phyloP scores from a whole-genome alignment of 2,329 filamentous ascomycete genomes.

The Rachicladosporium sp. region DNA sequence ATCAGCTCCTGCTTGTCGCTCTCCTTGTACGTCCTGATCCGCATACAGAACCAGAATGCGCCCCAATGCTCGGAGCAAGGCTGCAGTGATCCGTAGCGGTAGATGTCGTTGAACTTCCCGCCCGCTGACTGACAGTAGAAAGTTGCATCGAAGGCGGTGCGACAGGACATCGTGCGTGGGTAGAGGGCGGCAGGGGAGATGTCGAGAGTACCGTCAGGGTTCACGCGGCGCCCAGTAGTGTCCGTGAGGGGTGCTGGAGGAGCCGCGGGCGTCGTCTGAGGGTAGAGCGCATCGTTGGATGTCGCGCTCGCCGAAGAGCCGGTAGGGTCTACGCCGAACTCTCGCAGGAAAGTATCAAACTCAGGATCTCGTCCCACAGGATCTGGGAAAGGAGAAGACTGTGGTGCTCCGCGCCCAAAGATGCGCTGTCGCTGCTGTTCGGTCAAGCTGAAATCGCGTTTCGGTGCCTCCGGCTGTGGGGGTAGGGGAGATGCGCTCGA shows the following conservation, averaged over 20 bases:
- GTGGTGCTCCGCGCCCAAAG: conserved; percentile 15
- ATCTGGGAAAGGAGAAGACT: conserved; percentile 9
- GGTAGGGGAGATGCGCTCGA: background rate
- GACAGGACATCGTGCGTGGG: conserved; percentile 76
- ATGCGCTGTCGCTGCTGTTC: conserved; percentile 19
- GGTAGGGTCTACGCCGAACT: conserved; percentile 26
- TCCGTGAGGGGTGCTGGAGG: conserved; percentile 8
- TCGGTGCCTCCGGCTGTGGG: background rate
- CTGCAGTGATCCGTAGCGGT: conserved; percentile 68
- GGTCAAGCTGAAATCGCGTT: conserved; percentile 12
- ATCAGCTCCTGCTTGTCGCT: conserved; percentile 49
- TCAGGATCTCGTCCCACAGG: conserved; percentile 39
- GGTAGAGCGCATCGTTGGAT: conserved; percentile 7
- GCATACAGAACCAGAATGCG: conserved; percentile 98
- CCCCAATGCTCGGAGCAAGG: conserved; percentile 77
- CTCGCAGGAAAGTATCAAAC: conserved; percentile 40
- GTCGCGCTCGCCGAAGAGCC: conserved; percentile 9
- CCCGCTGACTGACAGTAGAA: conserved; percentile 90
- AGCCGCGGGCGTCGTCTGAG: conserved; percentile 12
- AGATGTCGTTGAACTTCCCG: conserved; percentile 83
- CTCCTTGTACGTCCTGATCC: conserved; percentile 52
- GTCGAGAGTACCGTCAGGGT: conserved; percentile 18
- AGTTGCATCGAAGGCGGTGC: conserved; percentile 77
- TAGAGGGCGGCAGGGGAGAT: conserved; percentile 53
- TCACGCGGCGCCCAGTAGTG: conserved; percentile 15